These are phyloP conservation scores for Sicyos baderoa DNA, from an alignment of 306 rosid genomes.

Conservation along the genomic window DNA sequence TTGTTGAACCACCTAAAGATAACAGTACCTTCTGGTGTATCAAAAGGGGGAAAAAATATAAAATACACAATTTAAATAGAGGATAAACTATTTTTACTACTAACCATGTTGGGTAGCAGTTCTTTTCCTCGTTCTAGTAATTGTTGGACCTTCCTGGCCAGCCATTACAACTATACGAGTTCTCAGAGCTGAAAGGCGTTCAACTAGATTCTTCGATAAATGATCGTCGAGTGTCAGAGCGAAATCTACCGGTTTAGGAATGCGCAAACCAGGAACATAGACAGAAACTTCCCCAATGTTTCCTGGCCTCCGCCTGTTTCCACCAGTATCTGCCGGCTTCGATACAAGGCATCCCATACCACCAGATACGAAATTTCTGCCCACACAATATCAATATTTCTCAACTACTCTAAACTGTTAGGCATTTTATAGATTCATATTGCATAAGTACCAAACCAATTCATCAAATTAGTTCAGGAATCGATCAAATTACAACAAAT, in stretches of 20 bases:
- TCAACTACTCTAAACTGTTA: neutral
- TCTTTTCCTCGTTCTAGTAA: slow-evolving; percentile 81
- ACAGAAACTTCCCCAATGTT: slow-evolving; percentile 92
- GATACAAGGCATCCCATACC: slow-evolving; percentile 86
- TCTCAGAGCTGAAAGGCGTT: slow-evolving; percentile 75
- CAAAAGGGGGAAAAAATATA: slow-evolving; percentile 21
- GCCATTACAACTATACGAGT: slow-evolving; percentile 93
- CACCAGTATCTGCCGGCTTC: slow-evolving; percentile 62
- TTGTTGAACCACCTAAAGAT: slow-evolving; percentile 76
- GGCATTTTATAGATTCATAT: neutral
- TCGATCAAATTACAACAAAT: neutral
- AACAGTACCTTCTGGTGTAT: slow-evolving; percentile 28
- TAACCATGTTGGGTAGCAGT: slow-evolving; percentile 80
- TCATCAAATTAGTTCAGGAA: neutral
- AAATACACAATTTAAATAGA: slow-evolving; percentile 15
- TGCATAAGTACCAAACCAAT: neutral
- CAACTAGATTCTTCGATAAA: slow-evolving; percentile 73
- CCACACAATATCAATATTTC: slow-evolving; percentile 25
- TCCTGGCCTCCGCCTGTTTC: slow-evolving; percentile 77
- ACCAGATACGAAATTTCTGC: slow-evolving; percentile 34
- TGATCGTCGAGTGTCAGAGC: slow-evolving; percentile 53
- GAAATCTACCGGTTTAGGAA: slow-evolving; percentile 92
- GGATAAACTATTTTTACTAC: slow-evolving; percentile 24
- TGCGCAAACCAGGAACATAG: slow-evolving; percentile 89
- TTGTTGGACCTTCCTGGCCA: slow-evolving; percentile 87